phyloP scores from a whole-genome alignment of 371 early-diverging fungal genomes.

The Mucor mucedo region DNA sequence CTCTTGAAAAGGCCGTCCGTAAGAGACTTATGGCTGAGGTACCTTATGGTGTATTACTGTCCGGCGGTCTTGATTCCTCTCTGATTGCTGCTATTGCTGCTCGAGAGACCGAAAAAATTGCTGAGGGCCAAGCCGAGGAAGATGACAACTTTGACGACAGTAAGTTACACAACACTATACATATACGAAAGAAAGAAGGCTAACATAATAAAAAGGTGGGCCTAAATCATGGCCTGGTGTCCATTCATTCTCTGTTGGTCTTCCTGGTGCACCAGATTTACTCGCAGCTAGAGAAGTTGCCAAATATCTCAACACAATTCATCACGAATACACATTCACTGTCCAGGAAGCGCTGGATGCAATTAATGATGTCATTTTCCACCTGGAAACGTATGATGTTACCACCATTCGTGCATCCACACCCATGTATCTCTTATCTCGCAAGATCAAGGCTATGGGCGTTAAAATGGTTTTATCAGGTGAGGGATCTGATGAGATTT shows the following conservation, averaged over 20 bases:
- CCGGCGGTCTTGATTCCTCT: constrained; percentile 93
- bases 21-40: constrained; percentile 97
- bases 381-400: constrained; percentile 97
- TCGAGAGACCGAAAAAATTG: constrained; percentile 11
- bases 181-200: background rate
- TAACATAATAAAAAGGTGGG: constrained; percentile 47
- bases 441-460: constrained; percentile 96
- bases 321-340: constrained; percentile 95
- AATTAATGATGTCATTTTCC: constrained; percentile 91
- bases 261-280: constrained; percentile 94
- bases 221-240: constrained; percentile 79
- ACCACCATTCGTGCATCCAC: constrained; percentile 98
- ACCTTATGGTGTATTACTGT: constrained; percentile 93
- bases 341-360: constrained; percentile 96
- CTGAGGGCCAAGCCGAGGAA: constrained; percentile 11
- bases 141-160: constrained; percentile 15
- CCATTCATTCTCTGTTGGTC: constrained; percentile 96
- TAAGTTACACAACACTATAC: constrained; percentile 62
- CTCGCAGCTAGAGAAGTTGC: constrained; percentile 90
- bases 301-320: constrained; percentile 85
- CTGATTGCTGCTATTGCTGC: constrained; percentile 91
- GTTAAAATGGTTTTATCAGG: constrained; percentile 98
- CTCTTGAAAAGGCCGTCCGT: constrained; percentile 85
- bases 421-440: constrained; percentile 94
- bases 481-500: constrained; percentile 95